Percentiles rank a stretch among this genome's conserved stretches.
Evolutionary conservation across 1,139 yeast genomes (phyloP).

Genomic region (Sugiyamaella castrensis): DNA sequence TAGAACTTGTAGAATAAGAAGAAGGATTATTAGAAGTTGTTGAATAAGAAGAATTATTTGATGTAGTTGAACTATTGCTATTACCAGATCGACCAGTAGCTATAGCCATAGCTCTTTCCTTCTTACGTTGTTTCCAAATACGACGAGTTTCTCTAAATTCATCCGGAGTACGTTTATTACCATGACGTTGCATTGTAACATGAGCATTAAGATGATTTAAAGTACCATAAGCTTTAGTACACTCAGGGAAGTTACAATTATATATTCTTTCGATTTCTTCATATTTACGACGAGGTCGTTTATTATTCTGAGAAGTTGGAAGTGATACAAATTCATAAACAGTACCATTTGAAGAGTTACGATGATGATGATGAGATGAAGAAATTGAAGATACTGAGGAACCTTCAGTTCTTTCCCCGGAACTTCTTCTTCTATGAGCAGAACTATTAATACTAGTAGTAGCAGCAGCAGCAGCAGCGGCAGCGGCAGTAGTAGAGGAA

Average conservation of each 20-base stretch:
- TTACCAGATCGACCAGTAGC: no score
- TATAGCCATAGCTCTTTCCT: not conserved
- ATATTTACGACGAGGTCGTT: constrained; percentile 62
- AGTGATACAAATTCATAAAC: constrained; percentile 33
- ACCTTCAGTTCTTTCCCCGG: constrained; percentile 3
- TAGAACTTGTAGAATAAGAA: not conserved
- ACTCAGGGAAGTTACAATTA: constrained; percentile 56
- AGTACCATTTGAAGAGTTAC: constrained; percentile 16
- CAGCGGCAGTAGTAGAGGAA: not conserved
- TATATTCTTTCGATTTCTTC: constrained; percentile 69
- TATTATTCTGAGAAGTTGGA: constrained; percentile 36
- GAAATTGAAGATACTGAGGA: not conserved
- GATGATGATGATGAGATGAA: constrained; percentile 14
- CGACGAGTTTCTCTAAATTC: constrained; percentile 55
- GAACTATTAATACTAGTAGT: not conserved
- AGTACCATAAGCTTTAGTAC: constrained; percentile 72
- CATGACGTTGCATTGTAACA: constrained; percentile 68
- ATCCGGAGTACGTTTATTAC: constrained; percentile 63
- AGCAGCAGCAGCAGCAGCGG: constrained; percentile 7
- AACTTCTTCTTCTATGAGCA: constrained; percentile 8
- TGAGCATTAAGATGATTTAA: constrained; percentile 76
- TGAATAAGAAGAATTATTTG: not conserved
- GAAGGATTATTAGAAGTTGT: no score
- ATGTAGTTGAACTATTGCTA: not conserved
- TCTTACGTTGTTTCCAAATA: constrained; percentile 32